Evolutionary conservation across 441 rosid genomes (phyloP).

Genomic region (Lepidium campestre): DNA sequence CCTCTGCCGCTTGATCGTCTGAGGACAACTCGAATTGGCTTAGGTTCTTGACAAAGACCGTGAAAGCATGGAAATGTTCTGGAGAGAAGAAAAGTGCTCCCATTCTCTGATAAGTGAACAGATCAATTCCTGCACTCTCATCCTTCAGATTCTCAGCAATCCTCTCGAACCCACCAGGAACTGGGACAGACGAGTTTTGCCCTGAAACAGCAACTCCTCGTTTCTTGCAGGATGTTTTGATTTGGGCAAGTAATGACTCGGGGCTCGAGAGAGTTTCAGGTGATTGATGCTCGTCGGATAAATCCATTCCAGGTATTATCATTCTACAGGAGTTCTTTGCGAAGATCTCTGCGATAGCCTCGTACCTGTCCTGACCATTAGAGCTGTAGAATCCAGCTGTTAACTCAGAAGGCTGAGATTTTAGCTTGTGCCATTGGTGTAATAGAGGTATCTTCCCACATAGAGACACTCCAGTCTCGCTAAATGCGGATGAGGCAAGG

Average conservation of each 20-base stretch:
- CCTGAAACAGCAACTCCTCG: slow-evolving; percentile 65
- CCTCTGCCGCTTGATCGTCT: slow-evolving; percentile 49
- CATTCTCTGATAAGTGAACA: slow-evolving; percentile 87
- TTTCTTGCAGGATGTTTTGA: slow-evolving; percentile 53
- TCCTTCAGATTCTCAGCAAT: slow-evolving; percentile 48
- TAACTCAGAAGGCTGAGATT: slow-evolving; percentile 65
- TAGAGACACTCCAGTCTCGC: slow-evolving; percentile 31
- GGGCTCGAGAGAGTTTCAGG: slow-evolving; percentile 57
- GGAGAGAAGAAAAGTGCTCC: slow-evolving; percentile 96
- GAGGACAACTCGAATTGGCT: slow-evolving; percentile 40
- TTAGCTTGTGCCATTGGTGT: slow-evolving; percentile 67
- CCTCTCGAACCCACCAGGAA: slow-evolving; percentile 53
- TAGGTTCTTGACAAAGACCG: slow-evolving; percentile 57
- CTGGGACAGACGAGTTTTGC: slow-evolving; percentile 47
- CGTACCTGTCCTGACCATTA: slow-evolving; percentile 53
- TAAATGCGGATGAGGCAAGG: slow-evolving; percentile 49
- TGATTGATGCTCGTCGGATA: slow-evolving; percentile 51
- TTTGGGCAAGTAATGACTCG: slow-evolving; percentile 49
- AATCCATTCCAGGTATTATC: slow-evolving; percentile 83
- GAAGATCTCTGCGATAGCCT: slow-evolving; percentile 50
- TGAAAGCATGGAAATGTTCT: slow-evolving; percentile 73
- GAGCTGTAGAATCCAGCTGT: slow-evolving; percentile 77
- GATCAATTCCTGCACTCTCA: slow-evolving; percentile 34
- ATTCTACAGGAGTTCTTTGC: slow-evolving; percentile 71
- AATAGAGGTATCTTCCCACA: slow-evolving; percentile 67